Conservation (phyloP, 2,329 filamentous ascomycete species). For the Blumeria hordei region DNA sequence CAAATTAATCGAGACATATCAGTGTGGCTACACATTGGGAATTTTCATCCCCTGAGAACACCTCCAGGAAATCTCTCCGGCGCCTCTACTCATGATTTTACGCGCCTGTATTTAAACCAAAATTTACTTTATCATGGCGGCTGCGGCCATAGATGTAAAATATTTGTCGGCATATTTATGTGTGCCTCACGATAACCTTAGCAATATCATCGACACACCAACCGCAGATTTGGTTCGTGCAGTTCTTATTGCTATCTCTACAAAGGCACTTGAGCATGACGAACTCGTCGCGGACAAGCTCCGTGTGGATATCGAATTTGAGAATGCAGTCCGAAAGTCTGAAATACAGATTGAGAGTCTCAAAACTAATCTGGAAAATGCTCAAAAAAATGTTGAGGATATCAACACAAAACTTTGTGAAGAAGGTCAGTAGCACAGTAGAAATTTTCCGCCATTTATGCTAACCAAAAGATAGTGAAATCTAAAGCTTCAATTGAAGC, state of each 20-base stretch:
- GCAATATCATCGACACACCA: constrained; percentile 36
- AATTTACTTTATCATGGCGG: constrained; percentile 25
- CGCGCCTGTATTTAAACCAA: no score
- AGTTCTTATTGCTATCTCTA: constrained; percentile 49
- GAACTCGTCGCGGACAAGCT: constrained; percentile 69
- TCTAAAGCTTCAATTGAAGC: constrained; percentile 52
- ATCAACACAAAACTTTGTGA: constrained; percentile 58
- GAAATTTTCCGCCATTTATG: neutral
- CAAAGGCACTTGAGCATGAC: constrained; percentile 65
- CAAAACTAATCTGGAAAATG: constrained; percentile 61
- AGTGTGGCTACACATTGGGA: no score
- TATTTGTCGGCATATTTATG: constrained; percentile 51
- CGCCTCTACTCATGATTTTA: no score
- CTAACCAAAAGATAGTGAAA: constrained; percentile 34
- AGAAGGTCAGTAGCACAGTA: constrained; percentile 35
- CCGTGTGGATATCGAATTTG: constrained; percentile 72
- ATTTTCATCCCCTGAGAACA: no score
- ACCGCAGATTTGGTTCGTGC: constrained; percentile 56
- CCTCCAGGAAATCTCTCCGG: no score
- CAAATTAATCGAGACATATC: no score
- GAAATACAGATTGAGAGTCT: constrained; percentile 65
- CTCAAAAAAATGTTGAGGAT: constrained; percentile 61
- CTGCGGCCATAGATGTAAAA: constrained; percentile 38
- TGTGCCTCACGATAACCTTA: constrained; percentile 38
- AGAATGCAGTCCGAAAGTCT: constrained; percentile 63